Conservation (phyloP, 2,329 filamentous ascomycete species). For the Fusarium sp. region DNA sequence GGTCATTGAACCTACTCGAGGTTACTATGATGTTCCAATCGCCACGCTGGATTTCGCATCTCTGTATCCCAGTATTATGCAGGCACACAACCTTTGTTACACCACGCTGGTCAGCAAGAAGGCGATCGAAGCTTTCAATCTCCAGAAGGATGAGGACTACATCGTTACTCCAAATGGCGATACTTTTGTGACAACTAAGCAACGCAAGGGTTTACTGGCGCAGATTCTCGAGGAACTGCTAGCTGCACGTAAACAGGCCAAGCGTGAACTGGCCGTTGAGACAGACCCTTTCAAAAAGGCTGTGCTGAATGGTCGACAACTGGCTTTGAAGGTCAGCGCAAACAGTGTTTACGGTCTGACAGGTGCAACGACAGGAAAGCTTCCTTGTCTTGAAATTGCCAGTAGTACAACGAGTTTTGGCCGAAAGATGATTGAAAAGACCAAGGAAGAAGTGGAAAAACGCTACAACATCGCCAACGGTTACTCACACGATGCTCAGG, state of each 20-base stretch:
- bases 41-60: constrained; percentile 99
- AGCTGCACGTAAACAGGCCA: constrained; percentile 92
- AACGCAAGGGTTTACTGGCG: constrained; percentile 89
- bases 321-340: constrained; percentile 95
- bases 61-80: constrained; percentile 98
- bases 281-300: constrained; percentile 98
- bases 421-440: constrained; percentile 98
- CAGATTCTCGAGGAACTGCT: constrained; percentile 97
- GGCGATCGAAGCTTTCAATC: constrained; percentile 77
- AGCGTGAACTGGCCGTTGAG: constrained; percentile 87
- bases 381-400: constrained; percentile 94
- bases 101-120: constrained; percentile 84
- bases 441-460: constrained; percentile 92
- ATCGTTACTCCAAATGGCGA: constrained; percentile 96
- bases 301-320: constrained; percentile 94
- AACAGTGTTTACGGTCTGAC: constrained; percentile 99
- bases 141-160: constrained; percentile 93
- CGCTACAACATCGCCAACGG: constrained; percentile 94
- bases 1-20: constrained; percentile 93
- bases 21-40: constrained; percentile 94
- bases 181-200: constrained; percentile 87
- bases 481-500: constrained; percentile 92
- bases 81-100: constrained; percentile 98
- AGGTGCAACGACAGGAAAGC: constrained; percentile 93
- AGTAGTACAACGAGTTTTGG: constrained; percentile 98